A percentile compares a stretch with the other conserved stretches of the same genome.
These are phyloP conservation scores for Rhamnella rubrinervis DNA, from an alignment of 331 rosid species.

Conservation along the genomic window DNA sequence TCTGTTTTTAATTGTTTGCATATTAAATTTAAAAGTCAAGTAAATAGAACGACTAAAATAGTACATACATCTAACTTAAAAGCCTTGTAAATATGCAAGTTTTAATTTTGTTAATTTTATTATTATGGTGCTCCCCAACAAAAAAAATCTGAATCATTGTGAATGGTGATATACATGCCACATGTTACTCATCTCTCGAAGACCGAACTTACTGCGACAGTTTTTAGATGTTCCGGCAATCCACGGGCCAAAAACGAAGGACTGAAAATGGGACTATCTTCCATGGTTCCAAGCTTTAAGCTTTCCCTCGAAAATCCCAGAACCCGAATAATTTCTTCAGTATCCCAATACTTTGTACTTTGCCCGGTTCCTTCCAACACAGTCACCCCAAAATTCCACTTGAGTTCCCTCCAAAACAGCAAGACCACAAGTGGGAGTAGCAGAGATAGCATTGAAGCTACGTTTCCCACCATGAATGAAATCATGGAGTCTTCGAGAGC, in stretches of 20 bases:
- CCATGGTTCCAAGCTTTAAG: constrained; percentile 5
- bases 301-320: constrained; percentile 1
- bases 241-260: neutral
- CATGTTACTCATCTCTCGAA: constrained; percentile 13
- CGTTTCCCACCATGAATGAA: constrained; percentile 66
- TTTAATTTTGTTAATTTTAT: too few relatives aligned
- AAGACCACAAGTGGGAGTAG: neutral
- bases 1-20: too few relatives aligned
- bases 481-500: constrained; percentile 59
- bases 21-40: too few relatives aligned
- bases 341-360: neutral
- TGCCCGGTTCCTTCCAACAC: neutral
- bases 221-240: too few relatives aligned
- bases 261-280: constrained; percentile 15
- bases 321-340: neutral
- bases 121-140: too few relatives aligned
- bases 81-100: too few relatives aligned
- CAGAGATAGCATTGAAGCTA: constrained; percentile 14
- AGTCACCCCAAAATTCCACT: neutral
- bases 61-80: too few relatives aligned
- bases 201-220: neutral
- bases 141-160: neutral
- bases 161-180: constrained; percentile 13
- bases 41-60: too few relatives aligned
- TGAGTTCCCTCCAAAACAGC: constrained; percentile 22